Percentiles rank a stretch among this genome's conserved stretches.
phyloP scores from a whole-genome alignment of 1,139 yeast genomes.

The Diutina scorzettiae region DNA sequence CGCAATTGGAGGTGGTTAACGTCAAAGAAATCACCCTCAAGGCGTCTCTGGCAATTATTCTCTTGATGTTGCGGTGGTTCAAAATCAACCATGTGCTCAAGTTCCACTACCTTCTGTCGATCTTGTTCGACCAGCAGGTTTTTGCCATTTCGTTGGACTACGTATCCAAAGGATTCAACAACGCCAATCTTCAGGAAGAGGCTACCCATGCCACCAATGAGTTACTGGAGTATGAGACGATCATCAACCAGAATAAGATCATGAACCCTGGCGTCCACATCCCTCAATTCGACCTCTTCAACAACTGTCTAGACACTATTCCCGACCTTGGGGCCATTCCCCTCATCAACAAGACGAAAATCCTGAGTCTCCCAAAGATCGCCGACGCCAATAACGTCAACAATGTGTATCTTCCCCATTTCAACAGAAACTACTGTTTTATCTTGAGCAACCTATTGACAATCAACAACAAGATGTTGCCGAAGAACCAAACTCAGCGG shows the following conservation, averaged over 20 bases:
- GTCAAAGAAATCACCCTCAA: conserved; percentile 57
- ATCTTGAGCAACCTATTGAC: conserved; percentile 33
- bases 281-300: conserved; percentile 32
- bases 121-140: conserved; percentile 64
- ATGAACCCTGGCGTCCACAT: conserved; percentile 35
- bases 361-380: conserved; percentile 17
- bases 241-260: conserved; percentile 25
- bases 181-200: conserved; percentile 19
- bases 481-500: conserved; percentile 39
- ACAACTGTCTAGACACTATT: conserved; percentile 19
- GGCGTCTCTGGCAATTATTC: conserved; percentile 44
- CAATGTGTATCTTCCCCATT: conserved; percentile 19
- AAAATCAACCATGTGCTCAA: conserved; percentile 67
- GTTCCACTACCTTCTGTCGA: conserved; percentile 58
- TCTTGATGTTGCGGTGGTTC: conserved; percentile 61
- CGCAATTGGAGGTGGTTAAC: conserved; percentile 42
- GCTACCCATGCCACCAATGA: conserved; percentile 10
- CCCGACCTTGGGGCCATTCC: conserved; percentile 8
- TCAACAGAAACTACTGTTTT: conserved; percentile 32
- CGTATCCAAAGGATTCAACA: conserved; percentile 28
- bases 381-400: conserved; percentile 19
- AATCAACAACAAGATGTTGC: conserved; percentile 31
- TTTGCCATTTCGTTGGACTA: conserved; percentile 32
- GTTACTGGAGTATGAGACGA: conserved; percentile 26
- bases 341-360: conserved; percentile 22